Conservation (phyloP, 305 asterid species). For the Fraxinus nigra region DNA sequence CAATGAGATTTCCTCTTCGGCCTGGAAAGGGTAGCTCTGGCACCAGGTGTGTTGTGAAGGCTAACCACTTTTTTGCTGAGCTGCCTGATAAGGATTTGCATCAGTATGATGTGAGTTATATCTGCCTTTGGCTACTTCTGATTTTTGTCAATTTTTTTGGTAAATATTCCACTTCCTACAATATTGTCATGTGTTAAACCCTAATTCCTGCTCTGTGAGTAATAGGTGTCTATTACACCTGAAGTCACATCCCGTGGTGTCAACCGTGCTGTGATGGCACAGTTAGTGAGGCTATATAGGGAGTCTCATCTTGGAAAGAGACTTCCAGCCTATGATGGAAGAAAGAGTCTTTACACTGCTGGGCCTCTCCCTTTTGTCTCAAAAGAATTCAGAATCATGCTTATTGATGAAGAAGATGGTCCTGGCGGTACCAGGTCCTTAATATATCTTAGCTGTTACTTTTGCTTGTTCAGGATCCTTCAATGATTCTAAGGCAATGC, state of each 20-base stretch:
- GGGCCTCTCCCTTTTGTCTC: conserved; percentile 86
- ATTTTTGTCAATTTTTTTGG: background rate
- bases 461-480: background rate
- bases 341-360: conserved; percentile 95
- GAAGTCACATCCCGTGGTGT: conserved; percentile 85
- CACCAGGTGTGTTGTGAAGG: conserved; percentile 63
- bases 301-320: conserved; percentile 85
- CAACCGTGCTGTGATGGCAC: conserved; percentile 88
- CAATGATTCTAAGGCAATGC: background rate
- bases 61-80: conserved; percentile 89
- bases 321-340: conserved; percentile 92
- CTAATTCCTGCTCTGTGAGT: conserved; percentile 3
- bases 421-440: conserved; percentile 57
- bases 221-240: conserved; percentile 75
- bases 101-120: conserved; percentile 78
- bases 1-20: conserved; percentile 78
- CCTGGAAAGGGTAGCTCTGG: conserved; percentile 89
- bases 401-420: conserved; percentile 76
- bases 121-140: background rate
- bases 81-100: conserved; percentile 90
- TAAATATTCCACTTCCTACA: background rate
- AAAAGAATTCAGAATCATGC: conserved; percentile 67
- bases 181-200: background rate
- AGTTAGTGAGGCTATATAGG: conserved; percentile 58
- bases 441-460: background rate